Conservation (phyloP, 2,329 filamentous ascomycete genomes). For the Aspergillus jensenii region DNA sequence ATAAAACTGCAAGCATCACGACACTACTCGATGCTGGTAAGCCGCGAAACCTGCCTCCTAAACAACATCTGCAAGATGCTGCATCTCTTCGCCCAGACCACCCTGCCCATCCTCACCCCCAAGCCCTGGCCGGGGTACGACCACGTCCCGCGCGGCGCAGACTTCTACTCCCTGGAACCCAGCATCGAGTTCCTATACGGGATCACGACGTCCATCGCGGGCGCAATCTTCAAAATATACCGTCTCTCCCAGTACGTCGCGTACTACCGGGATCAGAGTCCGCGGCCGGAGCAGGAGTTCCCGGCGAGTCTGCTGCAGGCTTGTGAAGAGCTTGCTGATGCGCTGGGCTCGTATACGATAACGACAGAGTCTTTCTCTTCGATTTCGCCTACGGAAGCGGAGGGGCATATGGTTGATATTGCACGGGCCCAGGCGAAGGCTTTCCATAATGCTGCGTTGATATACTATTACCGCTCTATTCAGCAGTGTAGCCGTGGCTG, state of each 20-base stretch:
- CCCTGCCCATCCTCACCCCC: neutral
- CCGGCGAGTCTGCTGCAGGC: neutral
- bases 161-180: neutral
- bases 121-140: neutral
- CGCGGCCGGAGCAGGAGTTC: neutral
- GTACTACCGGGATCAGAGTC: neutral
- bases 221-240: neutral
- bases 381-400: neutral
- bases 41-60: neutral
- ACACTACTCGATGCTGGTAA: neutral
- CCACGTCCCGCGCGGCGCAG: neutral
- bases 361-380: neutral
- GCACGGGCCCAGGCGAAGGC: neutral
- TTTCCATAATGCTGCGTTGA: neutral
- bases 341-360: neutral
- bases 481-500: neutral
- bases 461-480: neutral
- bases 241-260: neutral
- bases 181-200: neutral
- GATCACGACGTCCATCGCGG: slow-evolving; percentile 9
- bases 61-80: neutral
- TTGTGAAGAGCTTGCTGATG: neutral
- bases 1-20: neutral
- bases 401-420: neutral
- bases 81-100: neutral